A percentile compares a stretch with the other conserved stretches of the same genome.
These are phyloP conservation scores for Phytopythium kandeliae DNA, from an alignment of 352 stramenopile genomes.

Conservation along the genomic window DNA sequence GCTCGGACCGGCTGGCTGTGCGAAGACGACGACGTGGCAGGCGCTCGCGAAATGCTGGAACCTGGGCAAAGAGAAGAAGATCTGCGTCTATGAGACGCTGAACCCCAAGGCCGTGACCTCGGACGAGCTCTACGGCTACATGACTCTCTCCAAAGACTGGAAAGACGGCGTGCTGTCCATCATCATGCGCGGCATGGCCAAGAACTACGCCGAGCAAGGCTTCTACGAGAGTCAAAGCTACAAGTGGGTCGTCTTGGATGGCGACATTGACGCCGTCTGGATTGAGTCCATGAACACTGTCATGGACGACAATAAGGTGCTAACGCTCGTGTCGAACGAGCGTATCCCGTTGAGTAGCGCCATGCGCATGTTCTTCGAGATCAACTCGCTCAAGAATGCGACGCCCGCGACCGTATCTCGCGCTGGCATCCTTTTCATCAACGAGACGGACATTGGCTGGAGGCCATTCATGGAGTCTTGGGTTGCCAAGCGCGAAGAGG, in stretches of 20 bases:
- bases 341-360: constrained; percentile 75
- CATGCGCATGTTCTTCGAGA: constrained; percentile 91
- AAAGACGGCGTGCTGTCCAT: constrained; percentile 87
- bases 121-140: constrained; percentile 92
- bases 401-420: constrained; percentile 83
- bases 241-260: constrained; percentile 87
- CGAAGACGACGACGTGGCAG: constrained; percentile 85
- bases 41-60: constrained; percentile 86
- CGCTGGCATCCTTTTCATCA: constrained; percentile 87
- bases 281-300: constrained; percentile 96
- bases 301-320: constrained; percentile 97
- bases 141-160: constrained; percentile 89
- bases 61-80: constrained; percentile 84
- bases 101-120: constrained; percentile 87
- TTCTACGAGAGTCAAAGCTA: constrained; percentile 95
- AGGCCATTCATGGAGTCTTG: constrained; percentile 96
- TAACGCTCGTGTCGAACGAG: constrained; percentile 91
- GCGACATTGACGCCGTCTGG: constrained; percentile 87
- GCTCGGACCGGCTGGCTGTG: constrained; percentile 72
- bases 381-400: constrained; percentile 87
- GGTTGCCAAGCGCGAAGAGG: constrained; percentile 88
- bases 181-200: constrained; percentile 89
- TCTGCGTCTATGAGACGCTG: constrained; percentile 86
- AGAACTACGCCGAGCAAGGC: constrained; percentile 85
- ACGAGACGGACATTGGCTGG: constrained; percentile 92